Evolutionary conservation across 78 protist species (phyloP).

Genomic region (Dictyostelium purpureum): DNA sequence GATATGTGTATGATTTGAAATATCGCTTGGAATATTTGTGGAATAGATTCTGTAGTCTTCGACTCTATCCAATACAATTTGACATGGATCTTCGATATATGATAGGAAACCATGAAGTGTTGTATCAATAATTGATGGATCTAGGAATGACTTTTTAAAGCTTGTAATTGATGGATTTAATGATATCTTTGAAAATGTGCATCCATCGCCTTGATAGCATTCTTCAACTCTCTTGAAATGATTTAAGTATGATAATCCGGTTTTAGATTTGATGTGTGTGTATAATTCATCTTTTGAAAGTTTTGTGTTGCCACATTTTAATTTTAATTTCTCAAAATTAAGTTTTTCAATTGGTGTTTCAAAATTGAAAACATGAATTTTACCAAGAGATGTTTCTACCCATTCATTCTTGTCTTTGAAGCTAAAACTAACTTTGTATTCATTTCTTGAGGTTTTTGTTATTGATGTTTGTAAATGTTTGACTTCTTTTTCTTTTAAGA

Average conservation of each 20-base stretch:
- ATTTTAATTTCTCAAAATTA: not conserved
- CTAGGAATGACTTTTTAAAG: not conserved
- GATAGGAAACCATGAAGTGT: constrained; percentile 16
- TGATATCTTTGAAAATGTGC: not conserved
- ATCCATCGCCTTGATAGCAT: not conserved
- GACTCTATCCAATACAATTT: constrained; percentile 46
- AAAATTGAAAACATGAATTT: not conserved
- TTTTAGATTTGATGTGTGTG: not conserved
- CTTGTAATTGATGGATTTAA: not conserved
- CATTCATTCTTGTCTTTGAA: not conserved
- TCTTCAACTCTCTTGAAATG: constrained; percentile 8
- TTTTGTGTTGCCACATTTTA: constrained; percentile 1
- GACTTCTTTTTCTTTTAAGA: constrained; percentile 13
- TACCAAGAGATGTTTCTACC: not conserved
- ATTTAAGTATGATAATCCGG: not conserved
- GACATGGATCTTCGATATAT: not conserved
- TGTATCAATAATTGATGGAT: constrained; percentile 12
- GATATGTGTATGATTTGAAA: not conserved
- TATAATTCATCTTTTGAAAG: not conserved
- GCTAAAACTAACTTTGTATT: not conserved
- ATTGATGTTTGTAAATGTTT: not conserved
- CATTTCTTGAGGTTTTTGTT: not conserved
- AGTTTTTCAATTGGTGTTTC: not conserved
- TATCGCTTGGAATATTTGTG: not conserved
- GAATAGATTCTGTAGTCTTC: not conserved